These are phyloP conservation scores for Diaporthe sp. DNA, from an alignment of 2,329 filamentous ascomycete species.

Conservation along the genomic window DNA sequence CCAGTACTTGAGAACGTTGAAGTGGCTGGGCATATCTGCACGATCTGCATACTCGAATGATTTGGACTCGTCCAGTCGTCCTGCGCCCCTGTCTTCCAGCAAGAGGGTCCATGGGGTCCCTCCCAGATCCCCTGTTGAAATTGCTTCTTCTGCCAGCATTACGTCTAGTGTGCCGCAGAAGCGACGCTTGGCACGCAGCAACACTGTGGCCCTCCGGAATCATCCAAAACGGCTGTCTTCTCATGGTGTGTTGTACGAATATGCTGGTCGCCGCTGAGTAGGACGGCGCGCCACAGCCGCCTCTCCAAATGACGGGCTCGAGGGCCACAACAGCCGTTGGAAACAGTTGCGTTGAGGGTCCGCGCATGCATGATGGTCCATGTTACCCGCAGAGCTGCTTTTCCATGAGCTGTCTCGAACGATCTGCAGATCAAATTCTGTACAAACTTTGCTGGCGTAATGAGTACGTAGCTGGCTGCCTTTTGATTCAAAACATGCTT, in stretches of 20 bases:
- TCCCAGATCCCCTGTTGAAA: background rate
- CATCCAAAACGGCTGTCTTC: background rate
- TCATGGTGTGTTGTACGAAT: constrained; percentile 15
- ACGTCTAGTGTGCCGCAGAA: background rate
- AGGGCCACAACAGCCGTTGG: constrained; percentile 17
- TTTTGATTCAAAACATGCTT: constrained; percentile 30
- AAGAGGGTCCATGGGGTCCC: background rate
- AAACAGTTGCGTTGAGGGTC: background rate
- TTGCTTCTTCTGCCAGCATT: constrained; percentile 17
- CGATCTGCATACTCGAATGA: constrained; percentile 11
- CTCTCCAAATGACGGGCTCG: background rate
- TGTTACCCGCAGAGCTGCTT: constrained; percentile 8
- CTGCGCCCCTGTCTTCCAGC: background rate
- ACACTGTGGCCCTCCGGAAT: background rate
- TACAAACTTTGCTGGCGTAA: background rate
- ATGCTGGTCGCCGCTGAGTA: background rate
- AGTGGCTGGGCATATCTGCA: background rate
- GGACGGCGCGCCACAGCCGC: background rate
- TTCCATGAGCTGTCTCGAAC: constrained; percentile 19
- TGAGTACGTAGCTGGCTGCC: constrained; percentile 3
- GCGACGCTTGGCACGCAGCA: background rate
- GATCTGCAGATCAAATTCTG: constrained; percentile 6
- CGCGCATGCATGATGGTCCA: background rate
- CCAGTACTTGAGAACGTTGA: background rate
- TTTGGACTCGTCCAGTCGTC: background rate